Evolutionary conservation across 345 rosid genomes (phyloP).

Genomic region (Hibiscus tridactylites): DNA sequence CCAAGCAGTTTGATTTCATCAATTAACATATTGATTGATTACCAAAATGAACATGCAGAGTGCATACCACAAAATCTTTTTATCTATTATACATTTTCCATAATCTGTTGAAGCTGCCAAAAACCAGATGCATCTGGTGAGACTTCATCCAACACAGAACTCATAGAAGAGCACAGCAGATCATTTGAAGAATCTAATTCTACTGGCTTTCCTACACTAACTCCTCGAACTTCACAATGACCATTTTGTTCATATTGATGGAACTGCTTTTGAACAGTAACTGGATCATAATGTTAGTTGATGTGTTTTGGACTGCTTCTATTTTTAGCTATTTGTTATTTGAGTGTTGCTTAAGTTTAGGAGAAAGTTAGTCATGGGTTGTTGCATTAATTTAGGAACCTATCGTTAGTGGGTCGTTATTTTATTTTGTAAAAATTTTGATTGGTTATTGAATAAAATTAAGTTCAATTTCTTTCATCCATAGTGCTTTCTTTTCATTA

Average conservation of each 20-base stretch:
- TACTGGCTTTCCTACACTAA: conserved; percentile 21
- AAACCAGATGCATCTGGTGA: conserved; percentile 75
- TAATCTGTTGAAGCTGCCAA: conserved; percentile 71
- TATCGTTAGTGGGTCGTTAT: no score
- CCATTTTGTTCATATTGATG: conserved; percentile 24
- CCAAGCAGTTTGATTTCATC: conserved; percentile 11
- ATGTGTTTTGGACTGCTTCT: no score
- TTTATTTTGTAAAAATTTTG: no score
- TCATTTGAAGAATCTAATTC: conserved; percentile 43
- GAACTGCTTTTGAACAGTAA: no score
- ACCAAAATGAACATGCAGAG: not conserved
- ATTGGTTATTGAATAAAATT: no score
- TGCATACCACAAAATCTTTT: not conserved
- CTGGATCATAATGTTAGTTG: no score
- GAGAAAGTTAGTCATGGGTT: no score
- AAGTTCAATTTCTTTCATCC: no score
- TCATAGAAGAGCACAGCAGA: conserved; percentile 52
- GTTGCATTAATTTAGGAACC: no score
- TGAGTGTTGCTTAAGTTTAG: no score
- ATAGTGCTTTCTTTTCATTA: no score
- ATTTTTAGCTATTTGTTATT: no score
- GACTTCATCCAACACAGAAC: conserved; percentile 59
- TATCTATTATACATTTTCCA: conserved; percentile 46
- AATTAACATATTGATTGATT: conserved; percentile 6
- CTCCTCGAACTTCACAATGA: conserved; percentile 37